These are phyloP conservation scores for Elaeis guineensis DNA, from an alignment of 176 grass and related monocot genomes.

Conservation along the genomic window DNA sequence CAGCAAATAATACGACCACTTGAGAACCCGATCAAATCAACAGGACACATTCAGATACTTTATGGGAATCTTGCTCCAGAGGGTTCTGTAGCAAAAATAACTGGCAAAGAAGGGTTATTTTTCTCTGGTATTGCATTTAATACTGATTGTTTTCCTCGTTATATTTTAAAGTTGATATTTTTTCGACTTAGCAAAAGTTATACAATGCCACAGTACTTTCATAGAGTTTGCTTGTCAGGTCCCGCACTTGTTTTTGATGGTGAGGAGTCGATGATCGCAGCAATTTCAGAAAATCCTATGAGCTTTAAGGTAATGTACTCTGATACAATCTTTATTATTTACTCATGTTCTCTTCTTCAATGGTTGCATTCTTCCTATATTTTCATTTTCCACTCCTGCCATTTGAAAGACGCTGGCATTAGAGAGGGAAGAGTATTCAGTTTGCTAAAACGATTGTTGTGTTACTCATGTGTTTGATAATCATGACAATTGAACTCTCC, in stretches of 20 bases:
- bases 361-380: no score
- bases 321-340: no score
- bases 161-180: conserved; percentile 13
- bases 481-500: no score
- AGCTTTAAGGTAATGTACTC: conserved; percentile 61
- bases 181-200: background rate
- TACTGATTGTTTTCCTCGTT: background rate
- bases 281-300: conserved; percentile 76
- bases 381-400: no score
- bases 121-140: conserved; percentile 61
- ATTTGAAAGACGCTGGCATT: no score
- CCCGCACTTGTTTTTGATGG: conserved; percentile 95
- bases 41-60: conserved; percentile 98
- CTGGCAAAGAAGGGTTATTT: conserved; percentile 95
- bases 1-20: conserved; percentile 92
- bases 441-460: no score
- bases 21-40: conserved; percentile 90
- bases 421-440: no score
- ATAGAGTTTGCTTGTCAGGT: conserved; percentile 28
- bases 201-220: background rate
- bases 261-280: conserved; percentile 84
- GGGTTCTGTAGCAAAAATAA: conserved; percentile 98
- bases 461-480: no score
- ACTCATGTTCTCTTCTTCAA: no score
- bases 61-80: conserved; percentile 97